Evolutionary conservation across 179 eudicot genomes (phyloP).

Genomic region (Spinacia oleracea): DNA sequence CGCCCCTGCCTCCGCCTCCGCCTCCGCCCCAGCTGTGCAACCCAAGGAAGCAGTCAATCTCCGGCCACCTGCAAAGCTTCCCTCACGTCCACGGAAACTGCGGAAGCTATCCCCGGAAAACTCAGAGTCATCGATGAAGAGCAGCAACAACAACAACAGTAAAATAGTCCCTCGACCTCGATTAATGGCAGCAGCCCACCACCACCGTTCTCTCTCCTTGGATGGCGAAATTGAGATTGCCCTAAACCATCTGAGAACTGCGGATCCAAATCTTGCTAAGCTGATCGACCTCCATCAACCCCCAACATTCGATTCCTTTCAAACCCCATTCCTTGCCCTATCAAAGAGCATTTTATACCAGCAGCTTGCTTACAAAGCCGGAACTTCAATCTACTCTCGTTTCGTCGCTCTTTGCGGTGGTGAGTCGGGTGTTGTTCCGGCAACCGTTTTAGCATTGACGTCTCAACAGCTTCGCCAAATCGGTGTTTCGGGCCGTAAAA

Average conservation of each 20-base stretch:
- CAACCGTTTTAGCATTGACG: slow-evolving; percentile 49
- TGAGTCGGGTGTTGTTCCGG: slow-evolving; percentile 49
- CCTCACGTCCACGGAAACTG: slow-evolving; percentile 72
- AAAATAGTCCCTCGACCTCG: slow-evolving; percentile 5
- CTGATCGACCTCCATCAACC: slow-evolving; percentile 48
- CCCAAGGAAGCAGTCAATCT: slow-evolving; percentile 14
- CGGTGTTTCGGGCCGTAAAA: slow-evolving; percentile 79
- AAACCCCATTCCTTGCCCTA: slow-evolving; percentile 69
- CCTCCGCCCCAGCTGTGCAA: not conserved
- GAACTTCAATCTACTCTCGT: slow-evolving; percentile 65
- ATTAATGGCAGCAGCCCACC: slow-evolving; percentile 2
- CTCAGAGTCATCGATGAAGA: slow-evolving; percentile 4
- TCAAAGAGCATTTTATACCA: slow-evolving; percentile 75
- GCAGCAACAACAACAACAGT: not conserved
- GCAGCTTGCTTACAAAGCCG: slow-evolving; percentile 86
- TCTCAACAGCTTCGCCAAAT: slow-evolving; percentile 68
- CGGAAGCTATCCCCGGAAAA: slow-evolving; percentile 53
- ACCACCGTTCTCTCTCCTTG: slow-evolving; percentile 37
- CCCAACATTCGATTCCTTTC: slow-evolving; percentile 64
- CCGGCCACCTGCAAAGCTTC: slow-evolving; percentile 54
- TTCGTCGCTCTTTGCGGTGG: slow-evolving; percentile 81
- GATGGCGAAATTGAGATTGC: slow-evolving; percentile 59
- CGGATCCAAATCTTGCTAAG: slow-evolving; percentile 51
- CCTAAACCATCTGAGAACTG: slow-evolving; percentile 51
- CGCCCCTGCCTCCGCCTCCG: not conserved